Percentiles rank a stretch among this genome's conserved stretches.
phyloP scores from a whole-genome alignment of 2,329 filamentous ascomycete species.

The Ophiocordyceps camponoti-saundersi region DNA sequence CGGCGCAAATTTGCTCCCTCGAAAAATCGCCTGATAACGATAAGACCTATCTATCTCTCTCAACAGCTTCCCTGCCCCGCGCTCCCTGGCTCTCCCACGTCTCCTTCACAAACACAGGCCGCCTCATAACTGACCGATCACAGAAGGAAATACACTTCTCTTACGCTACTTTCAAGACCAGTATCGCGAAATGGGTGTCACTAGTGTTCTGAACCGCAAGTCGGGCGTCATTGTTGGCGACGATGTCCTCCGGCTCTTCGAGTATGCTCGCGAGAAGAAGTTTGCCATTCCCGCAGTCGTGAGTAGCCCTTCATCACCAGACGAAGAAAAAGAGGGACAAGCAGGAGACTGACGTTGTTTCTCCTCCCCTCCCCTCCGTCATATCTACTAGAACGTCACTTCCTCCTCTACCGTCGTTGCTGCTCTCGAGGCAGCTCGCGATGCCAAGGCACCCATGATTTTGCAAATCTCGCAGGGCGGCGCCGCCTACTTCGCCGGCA shows the following conservation, averaged over 20 bases:
- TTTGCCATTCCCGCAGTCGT: constrained; percentile 75
- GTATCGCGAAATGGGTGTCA: constrained; percentile 18
- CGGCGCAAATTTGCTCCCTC: neutral
- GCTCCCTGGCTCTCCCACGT: neutral
- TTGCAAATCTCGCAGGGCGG: constrained; percentile 89
- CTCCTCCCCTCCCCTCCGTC: neutral
- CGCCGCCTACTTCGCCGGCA: constrained; percentile 82
- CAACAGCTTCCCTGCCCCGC: neutral
- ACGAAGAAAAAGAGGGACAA: neutral
- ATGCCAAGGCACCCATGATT: constrained; percentile 81
- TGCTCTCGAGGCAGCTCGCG: constrained; percentile 84
- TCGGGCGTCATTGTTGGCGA: constrained; percentile 36
- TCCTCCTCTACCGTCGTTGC: constrained; percentile 67
- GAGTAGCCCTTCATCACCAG: constrained; percentile 5
- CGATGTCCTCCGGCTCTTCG: constrained; percentile 52
- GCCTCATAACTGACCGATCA: constrained; percentile 2
- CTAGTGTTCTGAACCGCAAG: constrained; percentile 31
- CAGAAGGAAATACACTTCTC: neutral
- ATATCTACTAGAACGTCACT: constrained; percentile 52
- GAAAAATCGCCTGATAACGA: neutral
- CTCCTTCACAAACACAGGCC: too few relatives aligned
- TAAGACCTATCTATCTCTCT: neutral
- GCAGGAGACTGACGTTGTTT: neutral
- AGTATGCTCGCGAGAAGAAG: constrained; percentile 73
- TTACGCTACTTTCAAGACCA: neutral